These are phyloP conservation scores for Tetracladium setigerum DNA, from an alignment of 495 filamentous ascomycete species.

Conservation along the genomic window DNA sequence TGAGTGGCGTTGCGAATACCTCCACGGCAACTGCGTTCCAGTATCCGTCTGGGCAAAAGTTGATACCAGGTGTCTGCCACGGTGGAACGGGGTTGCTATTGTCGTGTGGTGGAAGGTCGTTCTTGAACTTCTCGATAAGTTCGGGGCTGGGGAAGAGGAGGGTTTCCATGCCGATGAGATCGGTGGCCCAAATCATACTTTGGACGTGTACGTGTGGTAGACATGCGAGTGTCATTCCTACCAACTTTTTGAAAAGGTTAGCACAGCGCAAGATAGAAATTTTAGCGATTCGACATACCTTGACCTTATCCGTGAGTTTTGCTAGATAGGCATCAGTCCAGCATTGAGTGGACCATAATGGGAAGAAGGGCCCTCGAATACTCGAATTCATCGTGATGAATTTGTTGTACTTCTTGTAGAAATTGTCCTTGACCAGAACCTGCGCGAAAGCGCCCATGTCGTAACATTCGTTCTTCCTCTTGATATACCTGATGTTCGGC, in stretches of 20 bases:
- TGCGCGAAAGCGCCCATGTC: conserved; percentile 22
- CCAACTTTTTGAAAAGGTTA: conserved; percentile 18
- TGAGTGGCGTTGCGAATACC: conserved; percentile 20
- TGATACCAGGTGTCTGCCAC: conserved; percentile 16
- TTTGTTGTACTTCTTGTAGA: conserved; percentile 24
- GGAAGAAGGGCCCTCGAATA: conserved; percentile 28
- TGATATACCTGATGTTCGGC: conserved; percentile 21
- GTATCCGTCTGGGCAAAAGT: conserved; percentile 18
- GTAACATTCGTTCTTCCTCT: conserved; percentile 20
- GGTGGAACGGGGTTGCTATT: background rate
- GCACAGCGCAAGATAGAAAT: background rate
- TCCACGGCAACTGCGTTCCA: conserved; percentile 21
- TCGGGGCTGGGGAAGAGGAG: conserved; percentile 21
- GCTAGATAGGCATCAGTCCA: conserved; percentile 25
- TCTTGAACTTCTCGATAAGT: background rate
- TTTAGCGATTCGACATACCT: conserved; percentile 7
- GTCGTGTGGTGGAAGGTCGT: background rate
- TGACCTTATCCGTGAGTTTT: conserved; percentile 21
- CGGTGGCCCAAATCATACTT: conserved; percentile 32
- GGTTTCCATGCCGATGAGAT: conserved; percentile 24
- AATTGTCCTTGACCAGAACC: conserved; percentile 12
- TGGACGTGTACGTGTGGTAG: conserved; percentile 25
- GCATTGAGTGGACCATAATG: conserved; percentile 20
- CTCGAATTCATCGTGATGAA: conserved; percentile 27
- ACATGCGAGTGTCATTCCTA: conserved; percentile 29